Conservation (phyloP, 352 stramenopile species). For the Aphanomyces cochlioides region DNA sequence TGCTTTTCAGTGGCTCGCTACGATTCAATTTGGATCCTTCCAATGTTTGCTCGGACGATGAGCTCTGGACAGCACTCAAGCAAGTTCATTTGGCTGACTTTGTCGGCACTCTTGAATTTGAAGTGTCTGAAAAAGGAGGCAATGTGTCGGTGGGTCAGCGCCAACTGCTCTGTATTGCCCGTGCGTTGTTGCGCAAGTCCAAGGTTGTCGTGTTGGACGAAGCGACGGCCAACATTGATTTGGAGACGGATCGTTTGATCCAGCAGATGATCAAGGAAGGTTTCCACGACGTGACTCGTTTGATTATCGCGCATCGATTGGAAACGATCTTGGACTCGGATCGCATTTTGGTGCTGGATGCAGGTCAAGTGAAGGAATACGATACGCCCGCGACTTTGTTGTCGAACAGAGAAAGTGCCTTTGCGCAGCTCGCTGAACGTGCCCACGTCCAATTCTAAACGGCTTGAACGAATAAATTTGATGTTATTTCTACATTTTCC, state of each 20-base stretch:
- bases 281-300: slow-evolving; percentile 87
- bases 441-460: neutral
- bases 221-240: slow-evolving; percentile 90
- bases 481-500: neutral
- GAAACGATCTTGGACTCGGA: slow-evolving; percentile 98
- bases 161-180: slow-evolving; percentile 93
- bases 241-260: slow-evolving; percentile 81
- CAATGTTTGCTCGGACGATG: slow-evolving; percentile 56
- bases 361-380: slow-evolving; percentile 89
- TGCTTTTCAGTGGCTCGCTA: slow-evolving; percentile 88
- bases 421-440: slow-evolving; percentile 46
- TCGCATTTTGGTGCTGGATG: slow-evolving; percentile 93
- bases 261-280: slow-evolving; percentile 55
- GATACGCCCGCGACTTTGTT: slow-evolving; percentile 82
- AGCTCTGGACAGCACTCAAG: slow-evolving; percentile 42
- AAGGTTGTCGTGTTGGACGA: slow-evolving; percentile 93
- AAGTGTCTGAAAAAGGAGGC: slow-evolving; percentile 87
- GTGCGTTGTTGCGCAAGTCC: slow-evolving; percentile 87
- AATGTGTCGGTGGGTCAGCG: slow-evolving; percentile 94
- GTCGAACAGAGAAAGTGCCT: slow-evolving; percentile 51
- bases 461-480: neutral
- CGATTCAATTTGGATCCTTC: slow-evolving; percentile 92
- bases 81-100: slow-evolving; percentile 39
- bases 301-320: slow-evolving; percentile 97
- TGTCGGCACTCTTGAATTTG: slow-evolving; percentile 66